Evolutionary conservation across 768 basidiomycete genomes (phyloP), one percentile per base, ranked within the genome.

Genomic region (Rhodotorula sphaerocarpa): DNA sequence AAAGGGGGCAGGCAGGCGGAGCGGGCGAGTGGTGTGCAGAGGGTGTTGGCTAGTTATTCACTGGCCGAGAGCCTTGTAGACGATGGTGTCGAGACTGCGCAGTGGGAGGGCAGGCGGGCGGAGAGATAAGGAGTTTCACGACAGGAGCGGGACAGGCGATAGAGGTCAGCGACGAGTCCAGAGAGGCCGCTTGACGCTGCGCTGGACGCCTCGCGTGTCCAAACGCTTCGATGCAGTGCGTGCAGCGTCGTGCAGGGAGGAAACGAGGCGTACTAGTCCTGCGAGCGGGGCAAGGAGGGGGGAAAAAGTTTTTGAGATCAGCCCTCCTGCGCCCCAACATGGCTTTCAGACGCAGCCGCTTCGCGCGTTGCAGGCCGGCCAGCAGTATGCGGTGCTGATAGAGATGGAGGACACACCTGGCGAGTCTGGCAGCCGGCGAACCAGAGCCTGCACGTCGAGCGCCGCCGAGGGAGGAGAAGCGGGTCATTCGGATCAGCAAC

Each of bases 1-100:
- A 44, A 30, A 34, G 27, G 53, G 45, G 43, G 52, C 33, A n/a
- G 34, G 28, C 15, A n/a, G 34, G 43, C 33, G 42, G 21, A 27
- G 5, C 16, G 36, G 36, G 36, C 16, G 36, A 39, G 16, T 39
- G 36, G 36, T 39, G 36, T 39, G 36, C 36, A 39, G 9, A 39
- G 9, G 16, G 36, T 39, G 9, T 39, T 16, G 36, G 9, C 10
- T 10, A 39, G 18, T 1, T 21, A 28, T 45, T 64, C 51, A 55
- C 18, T 42, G 28, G 50, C 50, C 63, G 58, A 60, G 53, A 18
- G 64, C 64, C 50, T 61, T 61, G 67, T 50, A 60, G 28, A 61
- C 56, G 59, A 58, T 41, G 33, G 59, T 50, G 51, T 63, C 67
- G 33, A 68, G 62, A 43, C 34, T 36, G 34, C 15, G 6, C 15